Base-by-base conservation (phyloP, 129 eudicot species). In the Pseudognaphalium luteoalbum region DNA sequence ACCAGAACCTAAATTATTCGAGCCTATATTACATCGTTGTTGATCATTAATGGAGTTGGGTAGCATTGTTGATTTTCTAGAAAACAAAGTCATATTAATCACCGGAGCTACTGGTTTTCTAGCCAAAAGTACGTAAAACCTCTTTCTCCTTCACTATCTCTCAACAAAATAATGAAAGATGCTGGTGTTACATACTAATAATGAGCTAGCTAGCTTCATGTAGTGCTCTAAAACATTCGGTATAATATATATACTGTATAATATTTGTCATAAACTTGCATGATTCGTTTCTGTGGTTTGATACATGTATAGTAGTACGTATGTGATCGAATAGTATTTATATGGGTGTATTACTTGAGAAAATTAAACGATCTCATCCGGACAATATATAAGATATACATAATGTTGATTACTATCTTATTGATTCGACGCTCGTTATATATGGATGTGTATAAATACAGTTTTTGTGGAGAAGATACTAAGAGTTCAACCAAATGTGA, bases 81-180 rank as follows among this genome's bases (percentile, higher is more conserved):
- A 84, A 54, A 79, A 86, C 78, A 84, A 81, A 60, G 78, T 79
- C 80, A 78, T 89, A 42, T 64, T 89, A 29, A 78, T 89, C 76
- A 89, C 95, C 21, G 95, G 95, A 33, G 91, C 95, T 21, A 84
- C 91, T 51, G 95, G 95, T 44, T 89, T 86, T 79, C 83, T 89
- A 4, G 95, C 95, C 34, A 89, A 86, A 83, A 84, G 95, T 89
- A 75, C 16, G 0, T 50, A 7, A 52, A 52, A 16, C 7, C 5
- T 56, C 8, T 56, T 29, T 58, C 65, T 68, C n/a, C 77, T 60
- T 75, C 41, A 64, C 71, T 75, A 42, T 81, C 39, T 67, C 21
- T 17, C 2, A 62, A 29, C 68, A 15, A 28, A n/a, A n/a, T 25
- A 25, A 25, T 25, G 52, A 7, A 22, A 16, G 14, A 69, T 41